Conservation (phyloP, 139 green algal species). For the Gonium pectorale region DNA sequence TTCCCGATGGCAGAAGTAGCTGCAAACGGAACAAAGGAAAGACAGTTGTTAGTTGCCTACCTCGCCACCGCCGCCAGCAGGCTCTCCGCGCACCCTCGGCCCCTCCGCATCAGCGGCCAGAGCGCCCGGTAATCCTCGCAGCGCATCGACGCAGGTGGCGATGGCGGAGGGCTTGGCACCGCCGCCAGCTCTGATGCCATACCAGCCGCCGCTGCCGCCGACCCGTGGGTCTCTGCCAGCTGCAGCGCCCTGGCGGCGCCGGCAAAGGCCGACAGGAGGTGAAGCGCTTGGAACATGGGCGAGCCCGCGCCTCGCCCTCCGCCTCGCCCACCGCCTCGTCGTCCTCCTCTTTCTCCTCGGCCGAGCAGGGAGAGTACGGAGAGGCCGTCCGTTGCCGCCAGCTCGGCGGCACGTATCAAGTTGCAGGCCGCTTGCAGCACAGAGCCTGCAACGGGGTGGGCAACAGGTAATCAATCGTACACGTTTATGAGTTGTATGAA, state of each 20-base stretch:
- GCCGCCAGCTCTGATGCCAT: neutral
- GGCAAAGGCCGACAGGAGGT: neutral
- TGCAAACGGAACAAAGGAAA: neutral
- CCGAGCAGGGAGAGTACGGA: too few relatives aligned
- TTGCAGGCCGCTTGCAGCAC: neutral
- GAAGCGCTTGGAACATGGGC: too few relatives aligned
- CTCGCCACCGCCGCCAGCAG: neutral
- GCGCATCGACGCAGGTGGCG: neutral
- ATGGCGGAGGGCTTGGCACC: neutral
- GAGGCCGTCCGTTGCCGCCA: too few relatives aligned
- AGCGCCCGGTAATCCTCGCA: neutral
- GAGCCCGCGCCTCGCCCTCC: too few relatives aligned
- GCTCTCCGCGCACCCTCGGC: neutral
- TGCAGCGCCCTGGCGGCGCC: slow-evolving; percentile 10
- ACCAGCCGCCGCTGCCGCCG: neutral
- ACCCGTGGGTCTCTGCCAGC: neutral
- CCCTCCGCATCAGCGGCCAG: neutral
- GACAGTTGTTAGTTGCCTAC: neutral
- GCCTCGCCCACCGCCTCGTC: too few relatives aligned
- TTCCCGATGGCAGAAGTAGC: too few relatives aligned
- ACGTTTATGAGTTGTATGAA: too few relatives aligned
- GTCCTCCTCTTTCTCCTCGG: too few relatives aligned
- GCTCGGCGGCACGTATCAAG: neutral
- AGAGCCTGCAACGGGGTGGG: neutral
- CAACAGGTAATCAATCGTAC: too few relatives aligned